Evolutionary conservation across 495 filamentous ascomycete species (phyloP), one percentile per base, ranked within the genome.

Genomic region (Penicillium odoratum): DNA sequence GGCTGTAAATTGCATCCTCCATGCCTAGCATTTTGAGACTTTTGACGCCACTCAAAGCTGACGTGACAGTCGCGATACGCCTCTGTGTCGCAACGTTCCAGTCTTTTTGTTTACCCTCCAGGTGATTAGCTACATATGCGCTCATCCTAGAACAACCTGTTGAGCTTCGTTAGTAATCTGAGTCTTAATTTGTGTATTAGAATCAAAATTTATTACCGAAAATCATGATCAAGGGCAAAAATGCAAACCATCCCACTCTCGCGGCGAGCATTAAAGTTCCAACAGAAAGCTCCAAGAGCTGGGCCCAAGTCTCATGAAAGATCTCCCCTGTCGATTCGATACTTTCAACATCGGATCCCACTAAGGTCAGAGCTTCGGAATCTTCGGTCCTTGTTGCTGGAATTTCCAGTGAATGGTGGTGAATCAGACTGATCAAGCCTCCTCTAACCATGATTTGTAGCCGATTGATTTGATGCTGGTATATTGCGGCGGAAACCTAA

Each of bases 1-100:
- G 46, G 21, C 18, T 33, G 21, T 78, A 61, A 7, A 85, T 68
- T 7, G 69, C 71, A 10, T 62, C 25, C 30, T 75, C 71, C 4
- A 84, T 58, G 3, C 81, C 84, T 6, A 80, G 70, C 78, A 83
- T 81, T 57, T 85, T 87, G 25, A 86, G 59, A 31, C 74, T 74
- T 57, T 85, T 85, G 55, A 84, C 80, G 0, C 76, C 70, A 21
- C 74, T 60, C 7, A 87, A 58, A 59, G 78, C 73, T 4, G 74
- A 58, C 11, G 69, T 72, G 4, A 77, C 82, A 31, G 69, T 66
- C 25, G 76, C 69, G 36, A 86, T 76, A 16, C 81, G 78, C 49
- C 62, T 71, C 51, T 83, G 76, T 0, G 81, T 83, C n/a, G 81
- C 78, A 13, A 51, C 56, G 28, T 78, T 79, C 82, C 83, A 85